Percentiles rank a stretch among this genome's conserved stretches.
phyloP scores from a whole-genome alignment of 352 stramenopile species.

The Globisporangium megalacanthum region DNA sequence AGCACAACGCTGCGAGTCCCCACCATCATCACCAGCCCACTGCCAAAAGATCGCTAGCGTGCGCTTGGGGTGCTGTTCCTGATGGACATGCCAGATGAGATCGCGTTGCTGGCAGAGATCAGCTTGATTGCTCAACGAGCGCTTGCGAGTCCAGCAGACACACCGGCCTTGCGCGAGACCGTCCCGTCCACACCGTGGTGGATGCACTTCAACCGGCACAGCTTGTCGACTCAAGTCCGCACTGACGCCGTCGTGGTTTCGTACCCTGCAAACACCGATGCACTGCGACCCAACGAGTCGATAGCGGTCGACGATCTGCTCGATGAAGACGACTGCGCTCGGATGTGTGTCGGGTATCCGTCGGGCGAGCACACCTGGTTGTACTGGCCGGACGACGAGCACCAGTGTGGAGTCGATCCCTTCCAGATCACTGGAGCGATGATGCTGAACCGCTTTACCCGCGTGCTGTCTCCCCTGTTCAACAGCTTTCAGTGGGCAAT shows the following conservation, averaged over 20 bases:
- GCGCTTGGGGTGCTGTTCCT: slow-evolving; percentile 41
- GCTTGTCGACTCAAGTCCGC: background rate
- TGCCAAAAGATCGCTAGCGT: background rate
- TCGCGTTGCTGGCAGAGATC: slow-evolving; percentile 34
- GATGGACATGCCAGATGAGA: slow-evolving; percentile 26
- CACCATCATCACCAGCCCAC: background rate
- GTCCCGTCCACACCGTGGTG: slow-evolving; percentile 12
- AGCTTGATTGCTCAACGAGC: slow-evolving; percentile 28
- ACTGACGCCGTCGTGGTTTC: background rate
- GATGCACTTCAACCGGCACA: slow-evolving; percentile 14
- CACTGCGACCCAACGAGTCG: too few relatives aligned
- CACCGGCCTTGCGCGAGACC: background rate
- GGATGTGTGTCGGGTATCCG: slow-evolving; percentile 38
- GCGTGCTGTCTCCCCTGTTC: slow-evolving; percentile 17
- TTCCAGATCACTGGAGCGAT: slow-evolving; percentile 21
- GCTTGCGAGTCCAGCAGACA: slow-evolving; percentile 12
- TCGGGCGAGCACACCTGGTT: background rate
- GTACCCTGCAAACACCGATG: too few relatives aligned
- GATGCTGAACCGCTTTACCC: slow-evolving; percentile 28
- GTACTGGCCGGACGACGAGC: slow-evolving; percentile 19
- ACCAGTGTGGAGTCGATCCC: slow-evolving; percentile 23
- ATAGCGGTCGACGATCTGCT: slow-evolving; percentile 20
- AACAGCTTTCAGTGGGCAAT: slow-evolving; percentile 36
- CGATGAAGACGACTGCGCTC: slow-evolving; percentile 10
- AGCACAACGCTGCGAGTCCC: background rate